phyloP scores from a whole-genome alignment of 2,329 filamentous ascomycete species.

The Aspergillus sergii region DNA sequence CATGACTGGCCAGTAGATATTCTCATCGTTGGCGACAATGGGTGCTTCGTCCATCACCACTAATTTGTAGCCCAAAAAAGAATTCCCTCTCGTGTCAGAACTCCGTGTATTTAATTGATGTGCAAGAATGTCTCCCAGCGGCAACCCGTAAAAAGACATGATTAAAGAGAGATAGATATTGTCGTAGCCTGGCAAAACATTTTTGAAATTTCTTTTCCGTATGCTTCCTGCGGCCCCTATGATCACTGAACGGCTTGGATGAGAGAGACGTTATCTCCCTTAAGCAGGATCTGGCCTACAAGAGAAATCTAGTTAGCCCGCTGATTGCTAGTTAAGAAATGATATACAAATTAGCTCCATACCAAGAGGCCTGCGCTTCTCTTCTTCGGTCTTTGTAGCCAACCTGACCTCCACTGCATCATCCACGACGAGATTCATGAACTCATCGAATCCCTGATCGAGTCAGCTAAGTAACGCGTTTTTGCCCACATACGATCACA shows the following conservation, averaged over 20 bases:
- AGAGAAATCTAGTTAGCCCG: neutral
- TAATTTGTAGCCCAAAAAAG: constrained; percentile 23
- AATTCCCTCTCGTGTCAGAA: constrained; percentile 20
- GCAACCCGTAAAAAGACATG: constrained; percentile 19
- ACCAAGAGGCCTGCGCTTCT: constrained; percentile 80
- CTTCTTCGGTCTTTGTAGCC: constrained; percentile 77
- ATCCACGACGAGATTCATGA: constrained; percentile 98
- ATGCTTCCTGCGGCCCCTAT: constrained; percentile 1
- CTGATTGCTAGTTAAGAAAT: neutral
- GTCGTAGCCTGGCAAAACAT: constrained; percentile 16
- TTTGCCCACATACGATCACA: constrained; percentile 5
- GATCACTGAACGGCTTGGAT: constrained; percentile 61
- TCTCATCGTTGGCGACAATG: constrained; percentile 71
- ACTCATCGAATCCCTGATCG: constrained; percentile 92
- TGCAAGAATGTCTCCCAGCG: constrained; percentile 22
- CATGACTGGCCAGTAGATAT: constrained; percentile 82
- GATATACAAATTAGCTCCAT: constrained; percentile 32
- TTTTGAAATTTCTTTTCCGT: constrained; percentile 15
- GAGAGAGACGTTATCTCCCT: constrained; percentile 84
- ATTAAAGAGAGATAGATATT: constrained; percentile 16
- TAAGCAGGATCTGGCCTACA: constrained; percentile 79
- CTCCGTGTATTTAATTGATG: constrained; percentile 22
- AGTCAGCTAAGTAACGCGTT: constrained; percentile 8
- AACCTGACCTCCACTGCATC: constrained; percentile 91
- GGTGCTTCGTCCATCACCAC: constrained; percentile 47